Percentiles rank a stretch among this genome's conserved stretches.
phyloP scores from a whole-genome alignment of 352 stramenopile species.

The Phytophthora boehmeriae region DNA sequence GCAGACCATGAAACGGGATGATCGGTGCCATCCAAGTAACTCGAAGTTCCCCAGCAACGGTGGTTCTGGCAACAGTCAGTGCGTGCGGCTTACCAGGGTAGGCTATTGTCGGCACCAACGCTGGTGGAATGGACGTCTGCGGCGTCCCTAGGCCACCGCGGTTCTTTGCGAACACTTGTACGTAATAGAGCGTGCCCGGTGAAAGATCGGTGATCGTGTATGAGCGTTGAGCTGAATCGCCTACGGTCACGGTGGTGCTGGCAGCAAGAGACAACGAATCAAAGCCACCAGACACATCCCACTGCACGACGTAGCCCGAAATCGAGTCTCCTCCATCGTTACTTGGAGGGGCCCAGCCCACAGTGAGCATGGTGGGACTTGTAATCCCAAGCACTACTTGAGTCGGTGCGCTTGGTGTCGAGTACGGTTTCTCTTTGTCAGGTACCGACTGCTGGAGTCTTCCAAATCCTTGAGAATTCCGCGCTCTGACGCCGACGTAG shows the following conservation, averaged over 20 bases:
- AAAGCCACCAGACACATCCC: slow-evolving; percentile 92
- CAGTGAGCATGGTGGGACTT: slow-evolving; percentile 91
- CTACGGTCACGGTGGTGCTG: slow-evolving; percentile 62
- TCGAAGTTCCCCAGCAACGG: slow-evolving; percentile 39
- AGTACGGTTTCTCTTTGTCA: slow-evolving; percentile 90
- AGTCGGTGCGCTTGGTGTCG: slow-evolving; percentile 87
- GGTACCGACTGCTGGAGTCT: slow-evolving; percentile 85
- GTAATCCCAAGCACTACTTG: slow-evolving; percentile 80
- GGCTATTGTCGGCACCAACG: slow-evolving; percentile 56
- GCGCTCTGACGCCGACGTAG: slow-evolving; percentile 73
- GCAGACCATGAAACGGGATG: slow-evolving; percentile 68
- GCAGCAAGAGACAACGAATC: slow-evolving; percentile 73
- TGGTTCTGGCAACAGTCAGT: slow-evolving; percentile 38
- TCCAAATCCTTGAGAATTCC: slow-evolving; percentile 79
- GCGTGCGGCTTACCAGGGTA: slow-evolving; percentile 68
- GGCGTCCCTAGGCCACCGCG: slow-evolving; percentile 53
- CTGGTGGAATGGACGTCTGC: slow-evolving; percentile 55
- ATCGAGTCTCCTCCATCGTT: slow-evolving; percentile 91
- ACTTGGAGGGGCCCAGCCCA: slow-evolving; percentile 81
- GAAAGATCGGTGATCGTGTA: slow-evolving; percentile 87
- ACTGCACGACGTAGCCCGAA: slow-evolving; percentile 91
- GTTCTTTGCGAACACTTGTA: slow-evolving; percentile 88
- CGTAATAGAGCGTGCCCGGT: slow-evolving; percentile 84
- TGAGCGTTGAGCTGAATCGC: slow-evolving; percentile 54
- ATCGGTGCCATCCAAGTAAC: slow-evolving; percentile 63